phyloP scores from a whole-genome alignment of 495 filamentous ascomycete species.

The Hypoxylon lienhwacheense region DNA sequence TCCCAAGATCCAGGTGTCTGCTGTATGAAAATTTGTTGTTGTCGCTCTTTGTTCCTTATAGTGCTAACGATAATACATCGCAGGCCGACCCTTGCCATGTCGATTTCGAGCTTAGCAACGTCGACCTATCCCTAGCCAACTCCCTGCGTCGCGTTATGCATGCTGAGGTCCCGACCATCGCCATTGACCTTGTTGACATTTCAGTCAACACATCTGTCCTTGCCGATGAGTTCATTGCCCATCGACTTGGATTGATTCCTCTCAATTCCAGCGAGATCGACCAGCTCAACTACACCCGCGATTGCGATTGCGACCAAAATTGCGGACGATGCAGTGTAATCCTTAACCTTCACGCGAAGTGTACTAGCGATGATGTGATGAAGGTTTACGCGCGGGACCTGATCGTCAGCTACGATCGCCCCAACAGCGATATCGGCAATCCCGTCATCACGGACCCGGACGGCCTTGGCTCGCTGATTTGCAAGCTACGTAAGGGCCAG shows the following conservation, averaged over 20 bases:
- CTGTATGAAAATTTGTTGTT: conserved; percentile 49
- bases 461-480: conserved; percentile 76
- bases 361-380: conserved; percentile 80
- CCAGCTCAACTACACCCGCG: conserved; percentile 80
- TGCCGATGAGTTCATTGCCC: conserved; percentile 91
- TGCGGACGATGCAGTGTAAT: conserved; percentile 88
- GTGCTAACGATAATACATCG: conserved; percentile 10
- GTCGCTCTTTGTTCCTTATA: conserved; percentile 3
- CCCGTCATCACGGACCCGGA: conserved; percentile 86
- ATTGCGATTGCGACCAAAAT: conserved; percentile 93
- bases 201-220: conserved; percentile 91
- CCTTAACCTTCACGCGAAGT: conserved; percentile 78
- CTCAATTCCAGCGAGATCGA: conserved; percentile 83
- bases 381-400: conserved; percentile 88
- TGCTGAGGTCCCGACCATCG: conserved; percentile 91
- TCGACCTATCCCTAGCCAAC: conserved; percentile 90
- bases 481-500: conserved; percentile 84
- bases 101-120: conserved; percentile 78
- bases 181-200: conserved; percentile 92
- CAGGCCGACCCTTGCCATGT: conserved; percentile 71
- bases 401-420: conserved; percentile 67
- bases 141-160: conserved; percentile 89
- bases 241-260: conserved; percentile 90
- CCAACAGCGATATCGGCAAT: conserved; percentile 63
- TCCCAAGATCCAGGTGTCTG: conserved; percentile 70